Conservation (phyloP, 1,139 yeast species). For the Geotrichum reessii region DNA sequence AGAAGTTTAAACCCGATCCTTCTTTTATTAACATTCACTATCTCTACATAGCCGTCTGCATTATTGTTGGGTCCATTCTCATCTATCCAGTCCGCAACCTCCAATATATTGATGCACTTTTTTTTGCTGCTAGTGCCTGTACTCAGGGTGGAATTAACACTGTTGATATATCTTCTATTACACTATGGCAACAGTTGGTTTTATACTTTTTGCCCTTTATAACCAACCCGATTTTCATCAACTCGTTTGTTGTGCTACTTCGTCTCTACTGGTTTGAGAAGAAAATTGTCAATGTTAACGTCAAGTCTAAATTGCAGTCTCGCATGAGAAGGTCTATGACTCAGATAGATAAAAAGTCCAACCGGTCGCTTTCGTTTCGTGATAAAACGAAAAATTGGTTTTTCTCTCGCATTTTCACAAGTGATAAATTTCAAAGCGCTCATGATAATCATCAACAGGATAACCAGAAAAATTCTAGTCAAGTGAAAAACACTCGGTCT, state of each 20-base stretch:
- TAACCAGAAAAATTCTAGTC: neutral
- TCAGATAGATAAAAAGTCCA: neutral
- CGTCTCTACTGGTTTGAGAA: conserved; percentile 54
- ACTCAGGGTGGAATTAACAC: conserved; percentile 87
- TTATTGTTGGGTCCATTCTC: conserved; percentile 60
- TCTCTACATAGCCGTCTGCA: conserved; percentile 11
- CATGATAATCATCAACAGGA: neutral
- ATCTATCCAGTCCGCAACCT: conserved; percentile 68
- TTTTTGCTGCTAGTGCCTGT: conserved; percentile 66
- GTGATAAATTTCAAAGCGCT: neutral
- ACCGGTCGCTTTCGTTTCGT: neutral
- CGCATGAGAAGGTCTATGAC: conserved; percentile 21
- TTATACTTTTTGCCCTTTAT: conserved; percentile 44
- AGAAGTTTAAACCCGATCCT: conserved; percentile 2
- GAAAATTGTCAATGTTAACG: conserved; percentile 75
- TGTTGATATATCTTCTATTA: conserved; percentile 54
- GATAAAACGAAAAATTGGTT: neutral
- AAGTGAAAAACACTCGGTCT: neutral
- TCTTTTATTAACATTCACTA: conserved; percentile 9
- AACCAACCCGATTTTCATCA: conserved; percentile 86
- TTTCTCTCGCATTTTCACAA: neutral
- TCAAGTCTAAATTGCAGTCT: conserved; percentile 64
- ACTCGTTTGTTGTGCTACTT: conserved; percentile 41
- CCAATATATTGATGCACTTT: conserved; percentile 70
- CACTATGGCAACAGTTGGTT: conserved; percentile 68